Conservation (phyloP, 495 filamentous ascomycete genomes). For the Penicillium dipodomyicola region DNA sequence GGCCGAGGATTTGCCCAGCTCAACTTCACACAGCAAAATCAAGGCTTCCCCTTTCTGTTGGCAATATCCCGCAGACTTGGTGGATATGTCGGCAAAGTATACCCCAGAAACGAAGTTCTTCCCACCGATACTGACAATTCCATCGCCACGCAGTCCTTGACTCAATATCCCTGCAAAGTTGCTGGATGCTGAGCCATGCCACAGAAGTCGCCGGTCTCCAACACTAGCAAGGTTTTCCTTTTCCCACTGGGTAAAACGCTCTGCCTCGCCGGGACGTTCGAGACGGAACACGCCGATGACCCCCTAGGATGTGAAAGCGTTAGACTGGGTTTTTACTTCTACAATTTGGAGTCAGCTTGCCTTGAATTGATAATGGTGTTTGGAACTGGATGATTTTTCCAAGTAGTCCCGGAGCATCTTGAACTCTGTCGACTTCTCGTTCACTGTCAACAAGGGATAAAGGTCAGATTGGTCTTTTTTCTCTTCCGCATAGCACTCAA, state of each 20-base stretch:
- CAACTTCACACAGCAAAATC: constrained; percentile 24
- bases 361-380: neutral
- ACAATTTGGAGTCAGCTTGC: neutral
- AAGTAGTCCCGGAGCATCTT: constrained; percentile 5
- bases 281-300: constrained; percentile 62
- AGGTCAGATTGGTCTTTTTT: neutral
- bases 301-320: neutral
- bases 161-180: constrained; percentile 74
- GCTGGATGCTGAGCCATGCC: constrained; percentile 65
- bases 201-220: constrained; percentile 62
- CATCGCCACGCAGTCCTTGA: constrained; percentile 58
- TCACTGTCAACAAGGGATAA: neutral
- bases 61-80: constrained; percentile 15
- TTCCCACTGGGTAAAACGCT: constrained; percentile 53
- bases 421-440: constrained; percentile 1
- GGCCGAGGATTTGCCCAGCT: neutral
- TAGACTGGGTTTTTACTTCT: neutral
- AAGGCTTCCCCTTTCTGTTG: neutral
- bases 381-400: neutral
- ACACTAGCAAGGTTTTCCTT: constrained; percentile 35
- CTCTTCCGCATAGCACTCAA: too few relatives aligned
- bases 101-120: constrained; percentile 8
- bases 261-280: constrained; percentile 60
- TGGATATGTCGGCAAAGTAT: constrained; percentile 19
- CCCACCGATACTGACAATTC: neutral